phyloP scores from a whole-genome alignment of 176 grass and related monocot species.

The Rhynchospora breviuscula region DNA sequence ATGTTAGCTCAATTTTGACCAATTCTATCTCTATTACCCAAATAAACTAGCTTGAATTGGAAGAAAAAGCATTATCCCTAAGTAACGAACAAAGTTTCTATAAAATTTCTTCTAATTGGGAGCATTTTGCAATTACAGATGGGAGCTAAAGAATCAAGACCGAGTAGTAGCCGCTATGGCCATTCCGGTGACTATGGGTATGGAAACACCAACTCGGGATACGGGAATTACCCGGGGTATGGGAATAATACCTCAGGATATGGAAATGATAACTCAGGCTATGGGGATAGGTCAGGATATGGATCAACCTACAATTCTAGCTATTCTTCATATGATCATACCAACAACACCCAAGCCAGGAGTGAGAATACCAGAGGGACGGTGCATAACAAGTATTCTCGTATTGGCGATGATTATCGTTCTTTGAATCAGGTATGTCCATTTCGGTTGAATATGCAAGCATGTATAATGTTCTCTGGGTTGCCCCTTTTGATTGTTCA shows the following conservation, averaged over 20 bases:
- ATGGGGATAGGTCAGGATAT: conserved; percentile 26
- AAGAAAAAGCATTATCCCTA: background rate
- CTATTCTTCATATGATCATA: conserved; percentile 35
- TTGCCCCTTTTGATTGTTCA: background rate
- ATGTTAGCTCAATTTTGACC: background rate
- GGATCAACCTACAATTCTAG: conserved; percentile 35
- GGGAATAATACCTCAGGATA: conserved; percentile 38
- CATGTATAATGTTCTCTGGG: too few relatives aligned
- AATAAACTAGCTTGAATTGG: background rate
- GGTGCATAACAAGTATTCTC: conserved; percentile 58
- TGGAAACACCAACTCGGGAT: background rate
- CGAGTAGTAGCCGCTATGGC: background rate
- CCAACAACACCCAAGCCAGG: conserved; percentile 17
- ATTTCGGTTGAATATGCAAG: background rate
- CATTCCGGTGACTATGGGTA: background rate
- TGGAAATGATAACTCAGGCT: conserved; percentile 26
- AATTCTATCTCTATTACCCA: background rate
- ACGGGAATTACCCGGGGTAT: conserved; percentile 28
- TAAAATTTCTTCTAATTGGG: background rate
- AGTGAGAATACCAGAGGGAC: conserved; percentile 45
- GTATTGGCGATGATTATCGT: conserved; percentile 73
- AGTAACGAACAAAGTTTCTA: background rate
- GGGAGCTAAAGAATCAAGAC: conserved; percentile 4
- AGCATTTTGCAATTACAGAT: background rate
- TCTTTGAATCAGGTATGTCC: conserved; percentile 66